Evolutionary conservation across 352 stramenopile species (phyloP).

Genomic region (Pythium phragmitis): DNA sequence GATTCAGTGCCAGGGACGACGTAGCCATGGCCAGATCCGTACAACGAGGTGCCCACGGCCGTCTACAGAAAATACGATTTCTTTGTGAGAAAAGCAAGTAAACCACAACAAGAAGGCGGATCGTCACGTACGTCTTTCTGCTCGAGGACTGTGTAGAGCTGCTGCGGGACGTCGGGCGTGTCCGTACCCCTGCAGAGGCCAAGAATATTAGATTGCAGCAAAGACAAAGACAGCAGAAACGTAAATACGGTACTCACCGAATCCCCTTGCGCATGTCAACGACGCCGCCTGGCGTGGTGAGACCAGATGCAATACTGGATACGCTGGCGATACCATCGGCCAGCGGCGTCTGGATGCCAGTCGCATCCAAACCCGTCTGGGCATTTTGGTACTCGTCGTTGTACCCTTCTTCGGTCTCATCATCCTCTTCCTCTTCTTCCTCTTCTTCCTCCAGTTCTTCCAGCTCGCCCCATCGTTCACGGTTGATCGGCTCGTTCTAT

Average conservation of each 20-base stretch:
- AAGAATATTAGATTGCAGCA: constrained; percentile 4
- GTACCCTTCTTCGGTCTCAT: constrained; percentile 28
- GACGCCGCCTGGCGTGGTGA: constrained; percentile 64
- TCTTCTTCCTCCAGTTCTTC: constrained; percentile 58
- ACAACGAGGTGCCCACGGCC: constrained; percentile 69
- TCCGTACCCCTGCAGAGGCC: constrained; percentile 42
- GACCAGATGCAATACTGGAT: constrained; percentile 49
- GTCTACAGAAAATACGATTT: constrained; percentile 34
- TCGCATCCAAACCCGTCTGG: constrained; percentile 45
- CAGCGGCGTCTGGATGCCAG: constrained; percentile 55
- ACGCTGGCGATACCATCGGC: constrained; percentile 61
- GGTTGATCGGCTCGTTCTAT: constrained; percentile 49
- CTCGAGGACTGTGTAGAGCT: constrained; percentile 78
- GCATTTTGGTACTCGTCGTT: constrained; percentile 31
- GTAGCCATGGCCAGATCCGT: constrained; percentile 74
- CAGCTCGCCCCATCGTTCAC: constrained; percentile 71
- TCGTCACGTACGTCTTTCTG: constrained; percentile 59
- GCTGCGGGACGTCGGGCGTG: constrained; percentile 57
- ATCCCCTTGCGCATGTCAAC: constrained; percentile 81
- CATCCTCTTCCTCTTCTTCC: constrained; percentile 48
- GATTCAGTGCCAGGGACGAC: constrained; percentile 48
- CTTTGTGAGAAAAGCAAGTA: not conserved
- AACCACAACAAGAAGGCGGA: not conserved
- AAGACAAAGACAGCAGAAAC: not conserved
- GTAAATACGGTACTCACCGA: constrained; percentile 31